phyloP scores from a whole-genome alignment of 352 stramenopile genomes.

The Halophytophthora batemanensis region DNA sequence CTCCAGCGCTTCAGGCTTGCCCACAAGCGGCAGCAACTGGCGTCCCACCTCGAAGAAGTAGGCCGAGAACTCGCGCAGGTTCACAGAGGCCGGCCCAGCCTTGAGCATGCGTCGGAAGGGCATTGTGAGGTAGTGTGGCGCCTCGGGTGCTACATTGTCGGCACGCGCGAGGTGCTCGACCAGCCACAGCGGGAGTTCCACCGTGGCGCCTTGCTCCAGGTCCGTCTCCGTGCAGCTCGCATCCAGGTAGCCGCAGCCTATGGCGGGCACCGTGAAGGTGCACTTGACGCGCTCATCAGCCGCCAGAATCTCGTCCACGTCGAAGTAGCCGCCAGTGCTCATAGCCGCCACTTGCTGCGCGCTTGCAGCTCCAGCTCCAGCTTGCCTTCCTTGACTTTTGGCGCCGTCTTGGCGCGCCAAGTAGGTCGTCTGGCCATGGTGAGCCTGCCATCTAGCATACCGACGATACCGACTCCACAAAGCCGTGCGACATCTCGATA shows the following conservation, averaged over 20 bases:
- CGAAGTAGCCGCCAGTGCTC: slow-evolving; percentile 43
- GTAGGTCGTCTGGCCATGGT: too few relatives aligned
- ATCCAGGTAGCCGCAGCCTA: slow-evolving; percentile 75
- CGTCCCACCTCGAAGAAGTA: slow-evolving; percentile 73
- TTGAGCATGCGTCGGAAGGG: slow-evolving; percentile 83
- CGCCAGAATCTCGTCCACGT: slow-evolving; percentile 75
- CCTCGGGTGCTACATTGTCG: slow-evolving; percentile 51
- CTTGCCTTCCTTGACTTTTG: too few relatives aligned
- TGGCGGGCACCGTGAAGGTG: slow-evolving; percentile 61
- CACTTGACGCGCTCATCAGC: slow-evolving; percentile 81
- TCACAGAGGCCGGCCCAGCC: slow-evolving; percentile 65
- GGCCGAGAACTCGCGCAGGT: slow-evolving; percentile 71
- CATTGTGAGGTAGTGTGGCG: slow-evolving; percentile 61
- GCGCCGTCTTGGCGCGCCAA: too few relatives aligned
- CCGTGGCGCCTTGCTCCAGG: slow-evolving; percentile 35
- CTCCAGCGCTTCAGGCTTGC: slow-evolving; percentile 38
- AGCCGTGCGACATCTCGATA: too few relatives aligned
- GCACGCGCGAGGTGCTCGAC: slow-evolving; percentile 45
- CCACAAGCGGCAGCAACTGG: slow-evolving; percentile 54
- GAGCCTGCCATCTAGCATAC: too few relatives aligned
- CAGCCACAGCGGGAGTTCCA: slow-evolving; percentile 83
- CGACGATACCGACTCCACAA: too few relatives aligned
- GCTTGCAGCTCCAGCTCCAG: too few relatives aligned
- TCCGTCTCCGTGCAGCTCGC: slow-evolving; percentile 56
- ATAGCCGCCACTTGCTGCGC: too few relatives aligned